phyloP scores from a whole-genome alignment of 192 early-diverging fungal genomes.

The Backusella tuberculispora region DNA sequence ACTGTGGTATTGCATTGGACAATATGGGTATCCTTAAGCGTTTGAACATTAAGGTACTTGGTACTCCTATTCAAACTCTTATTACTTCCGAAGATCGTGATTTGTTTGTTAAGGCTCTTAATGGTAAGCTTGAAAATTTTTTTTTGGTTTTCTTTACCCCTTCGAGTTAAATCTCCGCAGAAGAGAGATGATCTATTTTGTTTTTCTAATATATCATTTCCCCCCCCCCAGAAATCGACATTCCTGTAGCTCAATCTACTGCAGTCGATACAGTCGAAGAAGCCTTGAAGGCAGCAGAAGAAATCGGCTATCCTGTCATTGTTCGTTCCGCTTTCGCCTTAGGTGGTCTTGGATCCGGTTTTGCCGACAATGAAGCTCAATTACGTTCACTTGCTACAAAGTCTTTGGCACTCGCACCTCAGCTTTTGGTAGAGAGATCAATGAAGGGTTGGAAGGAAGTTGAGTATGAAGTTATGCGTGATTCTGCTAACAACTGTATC shows the following conservation, averaged over 20 bases:
- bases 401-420: constrained; percentile 85
- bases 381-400: constrained; percentile 81
- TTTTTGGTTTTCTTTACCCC: background rate
- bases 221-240: constrained; percentile 64
- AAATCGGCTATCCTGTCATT: constrained; percentile 94
- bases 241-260: constrained; percentile 87
- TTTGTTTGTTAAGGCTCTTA: constrained; percentile 90
- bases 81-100: constrained; percentile 94
- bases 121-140: constrained; percentile 35
- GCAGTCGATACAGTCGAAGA: constrained; percentile 88
- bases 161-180: constrained; percentile 1
- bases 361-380: constrained; percentile 77
- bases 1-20: constrained; percentile 91
- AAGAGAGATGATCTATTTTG: constrained; percentile 14
- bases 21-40: constrained; percentile 80
- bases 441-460: constrained; percentile 99
- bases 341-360: constrained; percentile 97
- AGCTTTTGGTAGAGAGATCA: constrained; percentile 92
- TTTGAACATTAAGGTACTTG: constrained; percentile 88
- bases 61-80: constrained; percentile 92
- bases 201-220: background rate
- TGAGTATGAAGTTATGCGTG: constrained; percentile 98
- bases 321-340: constrained; percentile 93
- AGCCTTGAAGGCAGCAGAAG: constrained; percentile 79
- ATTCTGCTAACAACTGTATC: constrained; percentile 96